Conservation (phyloP, 768 basidiomycete species). For the Coprinopsis sp. region DNA sequence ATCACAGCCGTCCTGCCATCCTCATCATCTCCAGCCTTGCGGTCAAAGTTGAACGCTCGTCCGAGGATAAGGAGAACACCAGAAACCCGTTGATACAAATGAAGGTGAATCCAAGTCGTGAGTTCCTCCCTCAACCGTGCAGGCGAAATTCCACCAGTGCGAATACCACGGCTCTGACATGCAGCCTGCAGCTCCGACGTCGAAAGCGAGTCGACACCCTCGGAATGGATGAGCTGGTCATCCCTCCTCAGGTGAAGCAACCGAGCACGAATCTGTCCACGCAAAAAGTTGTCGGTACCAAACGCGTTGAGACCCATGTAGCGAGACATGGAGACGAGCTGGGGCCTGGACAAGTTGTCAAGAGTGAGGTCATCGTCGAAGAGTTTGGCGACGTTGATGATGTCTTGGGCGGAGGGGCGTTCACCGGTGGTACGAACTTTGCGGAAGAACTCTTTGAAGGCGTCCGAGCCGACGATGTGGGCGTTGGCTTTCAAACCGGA, state of each 20-base stretch:
- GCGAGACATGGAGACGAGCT: slow-evolving; percentile 93
- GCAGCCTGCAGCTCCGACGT: slow-evolving; percentile 88
- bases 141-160: slow-evolving; percentile 82
- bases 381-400: slow-evolving; percentile 92
- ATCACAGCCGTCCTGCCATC: slow-evolving; percentile 83
- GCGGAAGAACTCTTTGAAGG: slow-evolving; percentile 99
- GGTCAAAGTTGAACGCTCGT: slow-evolving; percentile 91
- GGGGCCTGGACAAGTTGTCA: slow-evolving; percentile 97
- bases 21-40: slow-evolving; percentile 64
- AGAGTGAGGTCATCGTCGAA: slow-evolving; percentile 98
- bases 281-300: slow-evolving; percentile 97
- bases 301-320: slow-evolving; percentile 99
- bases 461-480: slow-evolving; percentile 90
- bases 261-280: slow-evolving; percentile 82
- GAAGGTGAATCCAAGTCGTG: slow-evolving; percentile 87
- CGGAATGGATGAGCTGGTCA: slow-evolving; percentile 86
- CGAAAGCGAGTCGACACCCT: slow-evolving; percentile 90
- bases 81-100: slow-evolving; percentile 85
- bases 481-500: slow-evolving; percentile 88
- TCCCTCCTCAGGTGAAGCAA: slow-evolving; percentile 82
- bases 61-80: slow-evolving; percentile 93
- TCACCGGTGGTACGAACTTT: slow-evolving; percentile 97
- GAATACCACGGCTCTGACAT: slow-evolving; percentile 90
- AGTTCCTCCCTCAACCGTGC: slow-evolving; percentile 87
- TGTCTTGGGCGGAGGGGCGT: slow-evolving; percentile 80